These are phyloP conservation scores for Pseudognaphalium luteoalbum DNA, from an alignment of 129 eudicot genomes.

Conservation along the genomic window DNA sequence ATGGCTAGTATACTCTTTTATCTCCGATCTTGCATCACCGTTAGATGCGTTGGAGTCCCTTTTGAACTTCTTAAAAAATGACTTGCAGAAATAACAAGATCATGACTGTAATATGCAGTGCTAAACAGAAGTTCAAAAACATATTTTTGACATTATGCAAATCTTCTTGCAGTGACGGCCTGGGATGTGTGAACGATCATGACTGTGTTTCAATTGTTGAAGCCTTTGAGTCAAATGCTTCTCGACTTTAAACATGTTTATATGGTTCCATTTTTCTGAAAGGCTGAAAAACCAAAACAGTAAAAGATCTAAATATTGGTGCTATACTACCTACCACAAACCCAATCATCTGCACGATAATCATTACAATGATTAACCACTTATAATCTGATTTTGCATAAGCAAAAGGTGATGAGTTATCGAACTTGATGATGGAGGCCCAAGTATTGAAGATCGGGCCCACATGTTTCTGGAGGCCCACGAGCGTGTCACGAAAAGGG, in stretches of 20 bases:
- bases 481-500: too few relatives aligned
- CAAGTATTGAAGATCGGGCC: too few relatives aligned
- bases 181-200: background rate
- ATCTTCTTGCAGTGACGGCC: background rate
- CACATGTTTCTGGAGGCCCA: too few relatives aligned
- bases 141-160: background rate
- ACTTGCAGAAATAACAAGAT: background rate
- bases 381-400: background rate
- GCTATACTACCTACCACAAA: background rate
- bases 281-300: background rate
- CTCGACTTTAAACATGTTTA: background rate
- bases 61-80: too few relatives aligned
- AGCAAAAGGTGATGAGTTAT: background rate
- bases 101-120: background rate
- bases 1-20: background rate
- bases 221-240: background rate
- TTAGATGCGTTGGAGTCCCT: background rate
- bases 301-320: background rate
- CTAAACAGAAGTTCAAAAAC: background rate
- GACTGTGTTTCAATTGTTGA: background rate
- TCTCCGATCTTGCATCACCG: background rate
- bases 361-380: background rate
- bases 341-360: background rate
- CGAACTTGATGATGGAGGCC: too few relatives aligned
- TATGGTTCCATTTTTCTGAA: background rate